Base-by-base conservation (phyloP, 768 basidiomycete genomes). In the Candolleomyces eurysporus region DNA sequence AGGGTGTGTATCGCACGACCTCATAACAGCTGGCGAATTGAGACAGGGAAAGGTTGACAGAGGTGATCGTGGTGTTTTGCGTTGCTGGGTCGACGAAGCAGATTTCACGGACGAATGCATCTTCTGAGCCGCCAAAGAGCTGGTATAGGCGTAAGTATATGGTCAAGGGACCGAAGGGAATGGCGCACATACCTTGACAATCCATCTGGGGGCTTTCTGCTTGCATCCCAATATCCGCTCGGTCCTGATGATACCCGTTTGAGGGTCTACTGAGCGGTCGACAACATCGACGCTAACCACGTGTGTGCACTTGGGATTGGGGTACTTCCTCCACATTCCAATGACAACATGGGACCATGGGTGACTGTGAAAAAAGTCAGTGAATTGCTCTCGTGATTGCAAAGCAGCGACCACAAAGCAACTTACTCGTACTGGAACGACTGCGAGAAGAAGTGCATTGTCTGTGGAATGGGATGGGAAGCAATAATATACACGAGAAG, bases 311-410 rank as follows among this genome's bases (percentile, higher is more conserved):
- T 91, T 91, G 57, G 94, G 90, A 73, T 96, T 96, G 56, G 95
- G 95, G 75, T 97, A 97, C 82, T 97, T 97, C 66, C 90, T 88
- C 90, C 93, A 95, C 83, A 96, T 91, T 65, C 91, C 92, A 70
- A 91, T 89, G 63, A 94, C 87, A 66, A 96, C 93, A 78, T 94
- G 92, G 62, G 88, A 82, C 89, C 94, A 96, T 46, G 93, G 83
- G 71, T 94, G 92, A 63, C 94, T 97, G 66, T 57, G 49, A 48
- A 5, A 58, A 61, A 60, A 46, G 63, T 65, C 48, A 67, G 60
- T 61, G 56, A 66, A 31, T 51, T 60, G 48, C 49, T 48, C 60
- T 36, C 36, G 36, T 36, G 36, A 36, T 36, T 58, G 50, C 31
- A 39, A 55, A 11, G 31, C 61, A 60, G 48, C 36, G 52, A n/a